These are phyloP conservation scores for Claviceps sp. DNA, from an alignment of 2,329 filamentous ascomycete species.

Conservation along the genomic window DNA sequence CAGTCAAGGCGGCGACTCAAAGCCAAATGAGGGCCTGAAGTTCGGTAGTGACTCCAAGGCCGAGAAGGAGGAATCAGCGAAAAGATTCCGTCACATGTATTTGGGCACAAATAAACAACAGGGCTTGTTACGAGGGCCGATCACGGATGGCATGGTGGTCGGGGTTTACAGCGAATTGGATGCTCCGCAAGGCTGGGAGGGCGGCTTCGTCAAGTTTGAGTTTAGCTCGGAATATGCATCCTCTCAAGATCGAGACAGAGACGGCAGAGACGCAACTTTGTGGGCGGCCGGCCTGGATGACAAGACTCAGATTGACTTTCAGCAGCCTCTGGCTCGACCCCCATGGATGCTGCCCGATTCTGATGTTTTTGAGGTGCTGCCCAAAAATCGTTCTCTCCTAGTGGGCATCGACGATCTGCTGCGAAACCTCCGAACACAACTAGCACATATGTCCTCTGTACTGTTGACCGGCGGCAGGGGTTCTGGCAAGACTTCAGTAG, in stretches of 20 bases:
- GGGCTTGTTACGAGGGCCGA: slow-evolving; percentile 64
- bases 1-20: slow-evolving; percentile 25
- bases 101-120: slow-evolving; percentile 38
- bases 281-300: slow-evolving; percentile 74
- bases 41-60: slow-evolving; percentile 82
- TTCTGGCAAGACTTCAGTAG: slow-evolving; percentile 75
- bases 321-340: slow-evolving; percentile 56
- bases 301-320: slow-evolving; percentile 61
- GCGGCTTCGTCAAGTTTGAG: slow-evolving; percentile 71
- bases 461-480: slow-evolving; percentile 80
- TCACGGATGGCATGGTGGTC: slow-evolving; percentile 81
- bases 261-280: slow-evolving; percentile 33
- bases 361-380: slow-evolving; percentile 36
- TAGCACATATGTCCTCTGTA: slow-evolving; percentile 79
- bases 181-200: slow-evolving; percentile 56
- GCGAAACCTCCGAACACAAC: slow-evolving; percentile 56
- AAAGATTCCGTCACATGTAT: slow-evolving; percentile 60
- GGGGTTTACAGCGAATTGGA: slow-evolving; percentile 40
- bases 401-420: slow-evolving; percentile 77
- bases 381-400: slow-evolving; percentile 46
- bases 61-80: slow-evolving; percentile 64
- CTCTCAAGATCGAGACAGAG: slow-evolving; percentile 30
- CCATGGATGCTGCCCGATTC: slow-evolving; percentile 32
- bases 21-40: slow-evolving; percentile 53
- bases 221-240: slow-evolving; percentile 17